A percentile compares a stretch with the other conserved stretches of the same genome.
Evolutionary conservation across 176 grass and related monocot species (phyloP).

Genomic region (Triticum monococcum): DNA sequence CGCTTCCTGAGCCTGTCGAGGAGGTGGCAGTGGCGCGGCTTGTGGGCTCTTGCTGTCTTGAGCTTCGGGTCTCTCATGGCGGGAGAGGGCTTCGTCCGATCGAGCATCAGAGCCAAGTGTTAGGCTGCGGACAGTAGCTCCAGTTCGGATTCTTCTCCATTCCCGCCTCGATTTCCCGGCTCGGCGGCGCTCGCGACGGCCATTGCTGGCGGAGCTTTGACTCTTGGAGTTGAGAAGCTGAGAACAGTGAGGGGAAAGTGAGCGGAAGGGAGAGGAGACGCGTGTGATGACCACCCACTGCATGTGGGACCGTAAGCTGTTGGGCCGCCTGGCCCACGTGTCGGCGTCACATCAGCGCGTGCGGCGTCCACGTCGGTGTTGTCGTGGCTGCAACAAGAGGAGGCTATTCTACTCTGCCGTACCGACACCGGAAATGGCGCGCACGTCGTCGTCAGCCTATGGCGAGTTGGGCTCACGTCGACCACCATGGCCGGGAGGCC

Average conservation of each 20-base stretch:
- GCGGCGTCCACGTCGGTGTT: neutral
- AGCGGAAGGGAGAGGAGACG: neutral
- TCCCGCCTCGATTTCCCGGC: neutral
- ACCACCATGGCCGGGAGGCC: neutral
- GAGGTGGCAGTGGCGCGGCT: slow-evolving; percentile 20
- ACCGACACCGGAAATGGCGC: slow-evolving; percentile 12
- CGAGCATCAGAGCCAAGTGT: neutral
- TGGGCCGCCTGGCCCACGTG: neutral
- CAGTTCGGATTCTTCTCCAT: neutral
- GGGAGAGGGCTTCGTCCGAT: neutral
- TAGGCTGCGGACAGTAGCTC: neutral
- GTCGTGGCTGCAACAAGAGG: neutral
- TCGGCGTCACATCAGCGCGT: neutral
- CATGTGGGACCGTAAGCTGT: neutral
- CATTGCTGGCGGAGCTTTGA: neutral
- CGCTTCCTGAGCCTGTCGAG: slow-evolving; percentile 52
- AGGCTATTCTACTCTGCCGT: neutral
- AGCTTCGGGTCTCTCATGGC: slow-evolving; percentile 45
- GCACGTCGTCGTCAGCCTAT: slow-evolving; percentile 14
- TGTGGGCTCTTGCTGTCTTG: slow-evolving; percentile 28
- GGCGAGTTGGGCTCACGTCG: slow-evolving; percentile 38
- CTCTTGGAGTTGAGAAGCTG: neutral
- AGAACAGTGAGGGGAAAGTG: neutral
- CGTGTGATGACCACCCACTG: neutral
- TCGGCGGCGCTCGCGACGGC: neutral